Percentiles rank a stretch among this genome's conserved stretches.
Conservation (phyloP, 1,139 yeast genomes). For the Eremothecium cymbalariae region DNA sequence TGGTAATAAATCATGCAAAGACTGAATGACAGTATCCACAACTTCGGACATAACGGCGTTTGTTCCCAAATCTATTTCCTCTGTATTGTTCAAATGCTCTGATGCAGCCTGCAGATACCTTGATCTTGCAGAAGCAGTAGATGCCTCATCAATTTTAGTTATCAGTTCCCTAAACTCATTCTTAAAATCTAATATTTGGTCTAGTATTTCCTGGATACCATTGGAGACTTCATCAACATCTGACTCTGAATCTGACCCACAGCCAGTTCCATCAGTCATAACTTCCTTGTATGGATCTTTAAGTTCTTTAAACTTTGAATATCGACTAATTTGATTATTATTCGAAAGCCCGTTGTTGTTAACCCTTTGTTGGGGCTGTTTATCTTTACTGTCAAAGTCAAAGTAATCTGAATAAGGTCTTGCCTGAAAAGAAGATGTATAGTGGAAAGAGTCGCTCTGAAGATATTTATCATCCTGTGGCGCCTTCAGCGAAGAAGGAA, state of each 20-base stretch:
- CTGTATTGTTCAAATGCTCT: neutral
- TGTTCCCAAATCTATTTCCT: neutral
- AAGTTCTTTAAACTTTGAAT: too few relatives aligned
- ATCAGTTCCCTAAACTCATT: constrained; percentile 15
- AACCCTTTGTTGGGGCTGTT: too few relatives aligned
- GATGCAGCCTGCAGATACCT: neutral
- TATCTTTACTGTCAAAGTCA: too few relatives aligned
- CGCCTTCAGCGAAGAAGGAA: constrained; percentile 2
- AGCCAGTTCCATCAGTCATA: too few relatives aligned
- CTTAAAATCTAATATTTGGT: constrained; percentile 14
- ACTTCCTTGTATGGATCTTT: too few relatives aligned
- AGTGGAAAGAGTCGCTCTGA: constrained; percentile 12
- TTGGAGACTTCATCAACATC: constrained; percentile 3
- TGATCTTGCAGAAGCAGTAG: constrained; percentile 8
- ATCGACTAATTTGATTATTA: too few relatives aligned
- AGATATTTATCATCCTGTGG: constrained; percentile 13
- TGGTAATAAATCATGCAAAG: constrained; percentile 7
- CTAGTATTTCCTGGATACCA: constrained; percentile 11
- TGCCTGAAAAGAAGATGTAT: constrained; percentile 20
- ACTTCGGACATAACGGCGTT: constrained; percentile 5
- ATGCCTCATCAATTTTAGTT: constrained; percentile 15
- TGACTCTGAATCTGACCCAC: neutral
- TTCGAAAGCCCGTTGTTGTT: too few relatives aligned
- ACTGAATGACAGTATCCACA: constrained; percentile 7
- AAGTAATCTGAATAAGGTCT: constrained; percentile 24